Evolutionary conservation across 1,284 basidiomycete genomes (phyloP), one percentile per base, ranked within the genome.

Genomic region (Ceratobasidium sp.): DNA sequence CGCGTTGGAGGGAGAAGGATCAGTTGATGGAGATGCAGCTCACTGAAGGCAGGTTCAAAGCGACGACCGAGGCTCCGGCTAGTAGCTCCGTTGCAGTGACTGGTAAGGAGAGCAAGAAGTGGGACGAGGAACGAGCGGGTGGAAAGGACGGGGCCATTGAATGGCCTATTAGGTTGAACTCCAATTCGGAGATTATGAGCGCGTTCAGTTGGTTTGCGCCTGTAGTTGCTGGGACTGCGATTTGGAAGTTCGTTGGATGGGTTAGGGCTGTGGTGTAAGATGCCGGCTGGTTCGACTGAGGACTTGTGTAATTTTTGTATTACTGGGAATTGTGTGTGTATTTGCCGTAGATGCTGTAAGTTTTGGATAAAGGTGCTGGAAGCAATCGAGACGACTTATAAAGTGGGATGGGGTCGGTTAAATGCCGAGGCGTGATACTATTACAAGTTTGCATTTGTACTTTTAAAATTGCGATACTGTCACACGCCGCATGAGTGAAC

Each of bases 1-100:
- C 86, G 41, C 81, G 94, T 64, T 99, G 97, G 96, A 82, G 85
- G 36, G 89, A 91, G 77, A 99, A 99, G 84, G 97, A 98, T 81
- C 83, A 82, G 50, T 84, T 89, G 64, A 90, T 98, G 82, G 87
- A 88, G 48, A 82, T 80, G 36, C 96, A 91, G 81, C 86, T 89
- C 75, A 60, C 76, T 19, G 75, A 80, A 11, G 83, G 82, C 5
- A 76, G 80, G 73, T 82, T 83, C 36, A 60, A 53, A 17, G 19
- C 14, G 2, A 59, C 45, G 0, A 56, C 41, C 27, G 73, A 73
- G 56, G 53, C 41, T 29, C 63, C 59, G 3, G 64, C 51, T 9
- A 48, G 33, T 24, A 72, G 67, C 24, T 65, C 75, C 22, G 75
- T 63, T 14, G 29, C 56, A 4, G 44, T 65, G 17, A 24, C 22